phyloP scores from a whole-genome alignment of 495 filamentous ascomycete genomes.

The Cercophora samala region DNA sequence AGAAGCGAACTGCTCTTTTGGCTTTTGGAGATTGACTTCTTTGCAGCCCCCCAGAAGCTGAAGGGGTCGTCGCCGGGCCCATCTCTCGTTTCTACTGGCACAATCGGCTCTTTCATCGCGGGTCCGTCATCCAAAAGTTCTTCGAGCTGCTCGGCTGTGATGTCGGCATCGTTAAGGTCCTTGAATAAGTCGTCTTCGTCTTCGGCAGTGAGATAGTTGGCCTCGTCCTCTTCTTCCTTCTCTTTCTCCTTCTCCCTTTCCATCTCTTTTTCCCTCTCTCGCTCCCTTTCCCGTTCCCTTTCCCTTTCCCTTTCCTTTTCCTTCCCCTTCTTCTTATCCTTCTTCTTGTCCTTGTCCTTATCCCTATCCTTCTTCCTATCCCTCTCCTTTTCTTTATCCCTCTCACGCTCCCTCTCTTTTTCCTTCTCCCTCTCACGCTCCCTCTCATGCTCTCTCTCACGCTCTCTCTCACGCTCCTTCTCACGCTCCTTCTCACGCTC shows the following conservation, averaged over 20 bases:
- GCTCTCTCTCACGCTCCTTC: slow-evolving; percentile 37
- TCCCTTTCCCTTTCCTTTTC: slow-evolving; percentile 1
- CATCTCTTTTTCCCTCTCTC: not conserved
- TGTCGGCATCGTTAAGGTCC: slow-evolving; percentile 39
- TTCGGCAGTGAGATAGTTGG: not conserved
- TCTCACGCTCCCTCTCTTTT: slow-evolving; percentile 24
- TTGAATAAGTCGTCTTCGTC: slow-evolving; percentile 34
- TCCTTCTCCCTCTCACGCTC: slow-evolving; percentile 21
- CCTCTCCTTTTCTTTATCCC: slow-evolving; percentile 22
- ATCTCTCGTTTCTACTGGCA: slow-evolving; percentile 8
- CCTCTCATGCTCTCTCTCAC: slow-evolving; percentile 25
- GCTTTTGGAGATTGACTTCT: slow-evolving; percentile 31
- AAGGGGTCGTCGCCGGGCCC: slow-evolving; percentile 36
- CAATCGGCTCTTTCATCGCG: slow-evolving; percentile 21
- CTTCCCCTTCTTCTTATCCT: slow-evolving; percentile 18
- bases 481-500: slow-evolving; percentile 29
- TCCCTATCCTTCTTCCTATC: slow-evolving; percentile 21
- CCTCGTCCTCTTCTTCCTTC: slow-evolving; percentile 7
- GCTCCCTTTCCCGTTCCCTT: not conserved
- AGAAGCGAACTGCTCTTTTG: slow-evolving; percentile 27
- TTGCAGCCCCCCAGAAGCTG: slow-evolving; percentile 48
- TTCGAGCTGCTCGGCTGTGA: slow-evolving; percentile 40
- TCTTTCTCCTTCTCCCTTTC: slow-evolving; percentile 6
- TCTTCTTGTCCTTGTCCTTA: slow-evolving; percentile 17
- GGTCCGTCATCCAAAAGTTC: slow-evolving; percentile 27